Percentiles rank a stretch among this genome's conserved stretches.
phyloP scores from a whole-genome alignment of 192 early-diverging fungal species.

The Backusella tuberculispora region DNA sequence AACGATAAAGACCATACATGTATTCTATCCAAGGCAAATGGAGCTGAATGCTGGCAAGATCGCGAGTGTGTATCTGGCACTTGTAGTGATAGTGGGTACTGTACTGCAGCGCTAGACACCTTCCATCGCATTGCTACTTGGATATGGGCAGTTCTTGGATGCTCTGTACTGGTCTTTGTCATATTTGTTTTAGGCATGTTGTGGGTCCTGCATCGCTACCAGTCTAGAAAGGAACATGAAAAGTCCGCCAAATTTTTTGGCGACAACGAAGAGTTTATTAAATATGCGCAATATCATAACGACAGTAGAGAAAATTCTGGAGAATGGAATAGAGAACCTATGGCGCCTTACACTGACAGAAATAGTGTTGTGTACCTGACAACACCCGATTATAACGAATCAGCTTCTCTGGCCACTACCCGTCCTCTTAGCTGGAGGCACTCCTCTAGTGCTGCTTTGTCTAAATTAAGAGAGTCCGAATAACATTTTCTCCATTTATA shows the following conservation, averaged over 20 bases:
- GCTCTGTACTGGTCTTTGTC: slow-evolving; percentile 39
- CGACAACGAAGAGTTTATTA: slow-evolving; percentile 34
- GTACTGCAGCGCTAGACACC: slow-evolving; percentile 30
- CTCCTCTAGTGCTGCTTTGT: neutral
- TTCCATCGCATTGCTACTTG: slow-evolving; percentile 34
- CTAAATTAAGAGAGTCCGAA: neutral
- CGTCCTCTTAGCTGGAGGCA: slow-evolving; percentile 17
- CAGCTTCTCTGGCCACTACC: slow-evolving; percentile 4
- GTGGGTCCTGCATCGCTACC: slow-evolving; percentile 44
- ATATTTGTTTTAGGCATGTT: slow-evolving; percentile 24
- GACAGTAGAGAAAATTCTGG: neutral
- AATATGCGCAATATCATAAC: slow-evolving; percentile 23
- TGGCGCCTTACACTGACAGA: neutral
- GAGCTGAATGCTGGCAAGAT: slow-evolving; percentile 39
- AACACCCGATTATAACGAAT: slow-evolving; percentile 28
- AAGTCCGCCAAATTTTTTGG: slow-evolving; percentile 42
- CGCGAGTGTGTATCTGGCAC: slow-evolving; percentile 34
- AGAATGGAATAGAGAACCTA: neutral
- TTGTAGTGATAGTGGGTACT: slow-evolving; percentile 33
- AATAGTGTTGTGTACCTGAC: slow-evolving; percentile 16
- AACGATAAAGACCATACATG: slow-evolving; percentile 6
- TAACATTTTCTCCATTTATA: neutral
- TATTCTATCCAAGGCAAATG: slow-evolving; percentile 24
- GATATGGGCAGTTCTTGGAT: slow-evolving; percentile 40
- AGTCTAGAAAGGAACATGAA: slow-evolving; percentile 44